Base-by-base conservation (phyloP, 371 early-diverging fungal species). In the Mortierella sp. region DNA sequence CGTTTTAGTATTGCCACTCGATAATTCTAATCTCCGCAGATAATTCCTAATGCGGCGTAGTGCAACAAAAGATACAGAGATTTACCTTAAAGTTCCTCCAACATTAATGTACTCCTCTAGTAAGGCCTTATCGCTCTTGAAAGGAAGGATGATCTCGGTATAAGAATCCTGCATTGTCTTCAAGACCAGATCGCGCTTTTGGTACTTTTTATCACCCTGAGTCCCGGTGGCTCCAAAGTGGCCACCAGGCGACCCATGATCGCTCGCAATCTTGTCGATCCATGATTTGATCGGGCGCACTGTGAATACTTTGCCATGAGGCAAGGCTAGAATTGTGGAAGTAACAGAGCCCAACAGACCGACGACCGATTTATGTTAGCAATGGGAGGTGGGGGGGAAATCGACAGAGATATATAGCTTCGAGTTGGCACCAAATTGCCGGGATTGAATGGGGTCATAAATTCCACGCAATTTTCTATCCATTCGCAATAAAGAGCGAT, bases 131-230 rank as follows among this genome's bases (percentile, higher is more conserved):
- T 95, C 91, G 65, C 90, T 89, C 65, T 89, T 87, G 80, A 98
- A 96, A 0, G 93, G 94, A 28, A 98, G 84, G 59, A 89, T 88
- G 24, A 90, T 89, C 72, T 94, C 93, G 53, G 93, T 89, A 75
- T 94, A 95, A 62, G 94, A 94, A 76, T 97, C 95, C n/a, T 84
- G 81, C 90, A 95, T 94, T 70, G 77, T 80, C 77, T 88, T 93
- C 53, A 87, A 63, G 10, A 87, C 88, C 24, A 90, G 72, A 3
- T 79, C 67, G 13, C 75, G 64, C 77, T 74, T 85, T 61, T 84
- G 50, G 43, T 75, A 76, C 40, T 65, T 63, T 22, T 65, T 38
- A 7, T 15, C 47, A 22, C 21, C 15, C 13, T 32, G 38, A n/a
- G 72, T 59, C 3, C 68, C 33, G 2, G 64, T 10, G 58, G 73